Evolutionary conservation across 192 early-diverging fungal species (phyloP), one percentile per base, ranked within the genome.

Genomic region (Paraglomus brasilianum): DNA sequence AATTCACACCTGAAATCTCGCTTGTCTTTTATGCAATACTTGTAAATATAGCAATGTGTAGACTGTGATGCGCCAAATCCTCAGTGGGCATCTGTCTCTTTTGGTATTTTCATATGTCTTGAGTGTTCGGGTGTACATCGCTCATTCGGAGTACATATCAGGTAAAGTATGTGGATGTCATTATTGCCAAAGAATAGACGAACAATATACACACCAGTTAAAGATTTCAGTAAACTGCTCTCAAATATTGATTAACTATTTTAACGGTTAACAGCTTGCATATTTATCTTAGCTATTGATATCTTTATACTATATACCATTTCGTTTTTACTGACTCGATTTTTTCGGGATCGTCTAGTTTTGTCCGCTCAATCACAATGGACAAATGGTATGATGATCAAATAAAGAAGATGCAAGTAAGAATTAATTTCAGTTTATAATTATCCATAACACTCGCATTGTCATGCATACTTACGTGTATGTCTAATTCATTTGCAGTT

Each of bases 281-380:
- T 60, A 43, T 9, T 47, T 24, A 42, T 15, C 8, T 17, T 53
- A 47, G 45, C 64, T 50, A 24, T 47, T 42, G 14, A 8, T 36
- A 30, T 47, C 17, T 13, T 17, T 60, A 15, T 17, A 52, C 22
- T 39, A 0, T 19, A 19, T 59, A 19, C 11, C 43, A 8, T 59
- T 13, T 48, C 13, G 17, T 15, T 24, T n/a, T 50, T 3, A 8
- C 11, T 22, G 13, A 51, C 17, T 15, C 30, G 17, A 39, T 14
- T 48, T 44, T 38, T 51, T 3, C 36, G 1, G 21, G 46, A 66
- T 65, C 19, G 30, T 72, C 78, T 61, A 89, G 88, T 76, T 99
- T 99, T 86, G 97, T 99, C 48, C 88, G 97, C n/a, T 99, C 97
- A 4, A 91, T 98, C 63, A 90, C 90, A 5, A 99, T 99, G 97